phyloP scores from a whole-genome alignment of 805 yeast genomes.

The Pichia occidentalis region DNA sequence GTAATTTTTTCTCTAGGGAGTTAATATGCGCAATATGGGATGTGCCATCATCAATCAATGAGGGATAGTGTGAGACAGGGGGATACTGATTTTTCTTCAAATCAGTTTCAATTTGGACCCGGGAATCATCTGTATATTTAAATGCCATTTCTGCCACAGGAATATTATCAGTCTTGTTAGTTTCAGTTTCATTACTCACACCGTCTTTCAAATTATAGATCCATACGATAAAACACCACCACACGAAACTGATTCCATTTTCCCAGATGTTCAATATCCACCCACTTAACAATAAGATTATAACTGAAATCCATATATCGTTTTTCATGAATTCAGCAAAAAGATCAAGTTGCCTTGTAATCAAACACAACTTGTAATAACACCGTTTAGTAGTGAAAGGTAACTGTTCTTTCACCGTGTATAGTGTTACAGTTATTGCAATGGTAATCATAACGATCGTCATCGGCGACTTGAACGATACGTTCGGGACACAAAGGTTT shows the following conservation, averaged over 20 bases:
- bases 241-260: constrained; percentile 6
- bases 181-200: background rate
- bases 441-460: too few species aligned
- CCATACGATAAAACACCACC: constrained; percentile 15
- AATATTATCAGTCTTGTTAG: background rate
- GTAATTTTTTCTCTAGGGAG: constrained; percentile 1
- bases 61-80: too few species aligned
- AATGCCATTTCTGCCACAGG: too few species aligned
- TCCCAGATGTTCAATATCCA: constrained; percentile 14
- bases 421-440: too few species aligned
- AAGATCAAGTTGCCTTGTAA: background rate
- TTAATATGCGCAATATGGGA: constrained; percentile 3
- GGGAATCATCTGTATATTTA: too few species aligned
- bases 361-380: constrained; percentile 4
- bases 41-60: too few species aligned
- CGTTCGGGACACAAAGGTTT: too few species aligned
- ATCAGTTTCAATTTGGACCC: too few species aligned
- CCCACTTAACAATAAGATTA: constrained; percentile 4
- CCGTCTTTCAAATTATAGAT: constrained; percentile 12
- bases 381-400: background rate
- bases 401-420: too few species aligned
- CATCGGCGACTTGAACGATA: too few species aligned
- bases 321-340: constrained; percentile 3
- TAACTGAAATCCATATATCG: constrained; percentile 12
- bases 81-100: too few species aligned